These are phyloP conservation scores for Glomus cerebriforme DNA, from an alignment of 192 early-diverging fungal genomes.

Conservation along the genomic window DNA sequence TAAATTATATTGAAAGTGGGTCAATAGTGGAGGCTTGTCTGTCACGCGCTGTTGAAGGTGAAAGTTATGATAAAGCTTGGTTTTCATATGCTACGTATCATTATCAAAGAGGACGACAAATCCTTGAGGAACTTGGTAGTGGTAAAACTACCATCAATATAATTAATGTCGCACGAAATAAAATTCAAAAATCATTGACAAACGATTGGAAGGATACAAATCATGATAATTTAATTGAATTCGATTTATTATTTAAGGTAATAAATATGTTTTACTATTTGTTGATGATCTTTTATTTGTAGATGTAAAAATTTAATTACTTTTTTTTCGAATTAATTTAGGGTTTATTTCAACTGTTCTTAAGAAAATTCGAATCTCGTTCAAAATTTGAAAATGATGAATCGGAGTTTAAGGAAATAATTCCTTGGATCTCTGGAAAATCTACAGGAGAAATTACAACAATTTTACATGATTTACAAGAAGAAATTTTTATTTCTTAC, in stretches of 20 bases:
- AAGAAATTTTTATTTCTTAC: conserved; percentile 10
- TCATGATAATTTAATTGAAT: not conserved
- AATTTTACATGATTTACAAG: not conserved
- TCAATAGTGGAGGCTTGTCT: conserved; percentile 40
- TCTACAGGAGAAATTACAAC: not conserved
- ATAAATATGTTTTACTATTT: not conserved
- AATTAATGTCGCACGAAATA: conserved; percentile 10
- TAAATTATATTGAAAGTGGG: not conserved
- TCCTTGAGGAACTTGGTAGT: conserved; percentile 52
- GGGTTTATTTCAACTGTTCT: conserved; percentile 6
- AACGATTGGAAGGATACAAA: conserved; percentile 6
- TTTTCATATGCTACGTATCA: conserved; percentile 58
- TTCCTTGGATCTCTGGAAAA: conserved; percentile 12
- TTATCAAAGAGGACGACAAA: conserved; percentile 57
- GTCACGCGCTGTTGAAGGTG: conserved; percentile 41
- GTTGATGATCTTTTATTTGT: not conserved
- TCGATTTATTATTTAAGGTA: conserved; percentile 16
- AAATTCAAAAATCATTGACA: conserved; percentile 17
- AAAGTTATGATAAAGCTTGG: conserved; percentile 60
- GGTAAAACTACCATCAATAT: conserved; percentile 19
- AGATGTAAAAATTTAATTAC: not conserved
- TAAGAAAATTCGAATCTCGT: conserved; percentile 9
- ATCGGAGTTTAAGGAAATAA: not conserved
- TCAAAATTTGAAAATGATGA: conserved; percentile 8
- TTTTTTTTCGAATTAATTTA: not conserved